Base-by-base conservation (phyloP, 164 flowering plant genomes). In the Umbilicus rupestris region DNA sequence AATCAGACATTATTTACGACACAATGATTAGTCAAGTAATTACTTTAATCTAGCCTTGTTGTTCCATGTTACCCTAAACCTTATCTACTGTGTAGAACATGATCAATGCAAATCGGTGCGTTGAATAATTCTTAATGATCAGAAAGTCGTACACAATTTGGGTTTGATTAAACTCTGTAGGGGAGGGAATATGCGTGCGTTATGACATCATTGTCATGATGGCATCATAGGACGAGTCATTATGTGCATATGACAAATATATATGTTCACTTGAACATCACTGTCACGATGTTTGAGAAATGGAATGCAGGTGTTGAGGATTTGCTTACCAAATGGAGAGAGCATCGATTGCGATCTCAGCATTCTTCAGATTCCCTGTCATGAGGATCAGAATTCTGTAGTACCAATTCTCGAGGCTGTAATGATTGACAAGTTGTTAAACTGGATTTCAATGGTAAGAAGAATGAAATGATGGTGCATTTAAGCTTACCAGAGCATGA, bases 381-480 rank as follows among this genome's bases (percentile, higher is more conserved):
- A 88, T 76, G 57, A 88, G 12, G 6, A 88, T 71, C 55, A 84
- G 65, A 49, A 88, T 74, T 73, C 76, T 78, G 65, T 85, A 88
- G 64, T 88, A 88, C 90, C 94, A 88, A 57, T 77, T 84, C 80
- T 88, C 94, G 77, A 87, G 74, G 75, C 93, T 87, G 77, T 10
- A 41, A 37, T 10, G 9, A 7, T 0, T 17, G n/a, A 55, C 11
- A 28, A 2, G 8, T 22, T n/a, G n/a, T n/a, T n/a, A n/a, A n/a
- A n/a, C n/a, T n/a, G n/a, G n/a, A n/a, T n/a, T n/a, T n/a, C n/a
- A n/a, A n/a, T n/a, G n/a, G n/a, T n/a, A n/a, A n/a, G n/a, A n/a
- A n/a, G n/a, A n/a, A n/a, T n/a, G n/a, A n/a, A n/a, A n/a, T n/a
- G n/a, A n/a, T n/a, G n/a, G n/a, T n/a, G n/a, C n/a, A n/a, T n/a